Percentiles rank a stretch among this genome's conserved stretches.
These are phyloP conservation scores for Termitomyces sp. DNA, from an alignment of 768 basidiomycete species.

Conservation along the genomic window DNA sequence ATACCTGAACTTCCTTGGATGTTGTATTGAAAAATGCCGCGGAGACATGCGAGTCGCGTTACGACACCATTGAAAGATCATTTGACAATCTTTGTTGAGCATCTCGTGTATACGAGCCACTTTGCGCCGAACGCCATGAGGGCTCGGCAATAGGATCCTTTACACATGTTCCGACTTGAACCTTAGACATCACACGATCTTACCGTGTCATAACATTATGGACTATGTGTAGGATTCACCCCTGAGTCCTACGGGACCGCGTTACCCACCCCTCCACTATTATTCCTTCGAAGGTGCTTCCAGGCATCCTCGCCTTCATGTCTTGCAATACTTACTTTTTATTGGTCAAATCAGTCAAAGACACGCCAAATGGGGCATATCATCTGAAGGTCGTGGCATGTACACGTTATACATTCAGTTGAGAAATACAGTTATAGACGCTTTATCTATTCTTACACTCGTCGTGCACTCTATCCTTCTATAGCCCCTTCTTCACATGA, in stretches of 20 bases:
- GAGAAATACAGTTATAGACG: conserved; percentile 12
- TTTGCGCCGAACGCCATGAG: conserved; percentile 4
- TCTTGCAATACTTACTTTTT: neutral
- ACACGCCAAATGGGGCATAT: conserved; percentile 10
- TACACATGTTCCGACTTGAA: conserved; percentile 4
- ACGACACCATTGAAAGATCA: neutral
- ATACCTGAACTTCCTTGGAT: neutral
- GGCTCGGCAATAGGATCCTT: neutral
- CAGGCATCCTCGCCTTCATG: neutral
- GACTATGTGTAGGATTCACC: neutral
- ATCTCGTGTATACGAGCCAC: neutral
- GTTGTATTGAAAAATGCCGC: conserved; percentile 5
- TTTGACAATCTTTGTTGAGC: neutral
- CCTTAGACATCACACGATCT: neutral
- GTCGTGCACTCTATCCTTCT: conserved; percentile 12
- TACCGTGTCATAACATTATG: neutral
- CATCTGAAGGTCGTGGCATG: conserved; percentile 2
- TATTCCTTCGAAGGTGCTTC: neutral
- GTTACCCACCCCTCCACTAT: neutral
- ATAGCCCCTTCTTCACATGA: conserved; percentile 20
- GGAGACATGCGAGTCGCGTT: conserved; percentile 5
- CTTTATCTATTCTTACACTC: conserved; percentile 16
- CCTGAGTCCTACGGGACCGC: neutral
- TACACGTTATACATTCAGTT: conserved; percentile 15
- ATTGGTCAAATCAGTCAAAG: neutral